These are phyloP conservation scores for Sarcocystis neurona DNA, from an alignment of 169 alveolate genomes.

Conservation along the genomic window DNA sequence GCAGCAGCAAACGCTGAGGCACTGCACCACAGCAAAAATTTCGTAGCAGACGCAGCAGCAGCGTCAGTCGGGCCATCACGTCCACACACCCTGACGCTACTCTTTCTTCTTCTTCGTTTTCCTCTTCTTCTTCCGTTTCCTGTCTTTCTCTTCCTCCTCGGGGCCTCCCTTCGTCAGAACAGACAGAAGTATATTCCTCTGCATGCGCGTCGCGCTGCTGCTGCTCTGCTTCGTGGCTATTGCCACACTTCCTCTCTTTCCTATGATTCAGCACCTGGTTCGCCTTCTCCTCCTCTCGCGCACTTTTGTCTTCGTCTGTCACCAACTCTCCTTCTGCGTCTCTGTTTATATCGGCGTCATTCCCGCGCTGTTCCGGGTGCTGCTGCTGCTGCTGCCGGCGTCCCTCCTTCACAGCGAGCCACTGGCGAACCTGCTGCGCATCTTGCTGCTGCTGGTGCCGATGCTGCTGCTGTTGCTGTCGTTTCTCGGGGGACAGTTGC, in stretches of 20 bases:
- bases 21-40: neutral
- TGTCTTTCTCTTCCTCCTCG: neutral
- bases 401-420: too few relatives aligned
- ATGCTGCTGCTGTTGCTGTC: too few relatives aligned
- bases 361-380: too few relatives aligned
- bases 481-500: too few relatives aligned
- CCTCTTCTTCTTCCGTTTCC: neutral
- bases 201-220: neutral
- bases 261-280: neutral
- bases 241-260: neutral
- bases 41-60: neutral
- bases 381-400: too few relatives aligned
- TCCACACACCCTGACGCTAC: neutral
- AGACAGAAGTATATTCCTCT: neutral
- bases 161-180: neutral
- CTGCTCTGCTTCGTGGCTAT: neutral
- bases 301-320: too few relatives aligned
- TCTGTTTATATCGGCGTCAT: too few relatives aligned
- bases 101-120: neutral
- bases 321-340: too few relatives aligned
- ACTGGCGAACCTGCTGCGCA: too few relatives aligned
- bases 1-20: too few relatives aligned
- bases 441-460: too few relatives aligned
- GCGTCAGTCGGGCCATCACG: neutral
- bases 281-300: too few relatives aligned